Base-by-base conservation (phyloP, 352 stramenopile genomes). In the Globisporangium polare region DNA sequence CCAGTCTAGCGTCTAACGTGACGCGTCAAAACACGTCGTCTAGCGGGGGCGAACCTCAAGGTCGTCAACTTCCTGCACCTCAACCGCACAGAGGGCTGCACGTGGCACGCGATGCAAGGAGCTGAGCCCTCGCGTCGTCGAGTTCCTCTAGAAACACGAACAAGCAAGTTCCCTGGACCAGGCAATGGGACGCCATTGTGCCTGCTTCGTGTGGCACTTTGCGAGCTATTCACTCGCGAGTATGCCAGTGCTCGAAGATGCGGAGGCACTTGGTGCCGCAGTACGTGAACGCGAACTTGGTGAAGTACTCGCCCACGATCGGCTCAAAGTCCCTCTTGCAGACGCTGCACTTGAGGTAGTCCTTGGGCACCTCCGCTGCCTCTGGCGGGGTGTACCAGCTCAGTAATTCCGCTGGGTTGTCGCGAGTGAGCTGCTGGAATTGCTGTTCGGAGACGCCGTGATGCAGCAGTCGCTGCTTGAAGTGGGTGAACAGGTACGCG, bases 261-360 rank as follows among this genome's bases (percentile, higher is more conserved):
- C 82, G 80, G 17, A 95, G 74, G 42, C 86, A 95, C 66, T 95
- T 93, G 53, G 82, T 89, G 51, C 78, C 77, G 63, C 86, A 95
- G 66, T 95, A 95, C 15, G 68, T 76, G 61, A 90, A 95, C 55
- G 73, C 65, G 53, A 92, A 93, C 70, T 95, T 95, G 51, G 86
- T 88, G 42, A 92, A 95, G 67, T 93, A 95, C 65, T 95, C 83
- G 27, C 86, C 86, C 18, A 89, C 83, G 59, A 95, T 85, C 9
- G 86, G 86, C 68, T 95, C 86, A 60, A 95, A 95, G 56, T 66
- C 72, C 27, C 79, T 73, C 7, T 53, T 37, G 66, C 86, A 95
- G 60, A 95, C 88, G 26, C 73, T 90, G 68, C 86, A 95, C 45
- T 75, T 68, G 37, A 93, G 59, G 42, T 81, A 92, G 57, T 90